Conservation (phyloP, 139 green algal genomes). For the Auxenochlorella pyrenoidosa region DNA sequence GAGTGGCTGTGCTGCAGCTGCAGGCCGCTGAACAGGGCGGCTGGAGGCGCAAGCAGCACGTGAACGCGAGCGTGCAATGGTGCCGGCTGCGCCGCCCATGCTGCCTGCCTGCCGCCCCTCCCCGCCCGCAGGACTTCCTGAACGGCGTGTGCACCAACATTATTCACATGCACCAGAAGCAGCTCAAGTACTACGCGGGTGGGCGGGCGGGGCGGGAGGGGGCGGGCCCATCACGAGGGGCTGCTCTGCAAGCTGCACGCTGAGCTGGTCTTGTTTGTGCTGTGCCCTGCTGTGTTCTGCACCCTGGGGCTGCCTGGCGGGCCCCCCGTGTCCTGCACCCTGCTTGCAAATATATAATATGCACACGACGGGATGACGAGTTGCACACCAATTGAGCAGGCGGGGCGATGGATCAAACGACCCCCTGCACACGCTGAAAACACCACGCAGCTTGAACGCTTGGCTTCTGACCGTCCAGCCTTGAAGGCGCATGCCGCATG, state of each 20-base stretch:
- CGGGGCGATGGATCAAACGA: constrained; percentile 44
- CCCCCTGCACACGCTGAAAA: constrained; percentile 37
- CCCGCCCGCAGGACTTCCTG: constrained; percentile 87
- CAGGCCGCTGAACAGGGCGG: not conserved
- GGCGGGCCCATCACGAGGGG: too few relatives aligned
- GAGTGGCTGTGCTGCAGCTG: too few relatives aligned
- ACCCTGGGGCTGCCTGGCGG: not conserved
- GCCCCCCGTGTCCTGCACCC: not conserved
- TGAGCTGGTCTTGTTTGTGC: not conserved
- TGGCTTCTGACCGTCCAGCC: constrained; percentile 45
- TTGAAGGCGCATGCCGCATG: too few relatives aligned
- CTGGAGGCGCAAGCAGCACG: not conserved
- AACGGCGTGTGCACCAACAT: constrained; percentile 99
- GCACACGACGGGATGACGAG: constrained; percentile 35
- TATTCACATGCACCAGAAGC: constrained; percentile 92
- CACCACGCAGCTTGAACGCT: constrained; percentile 49
- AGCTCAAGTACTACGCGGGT: constrained; percentile 92
- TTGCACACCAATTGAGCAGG: constrained; percentile 21
- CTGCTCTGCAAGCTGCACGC: too few relatives aligned
- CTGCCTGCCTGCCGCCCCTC: too few relatives aligned
- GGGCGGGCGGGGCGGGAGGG: constrained; percentile 20
- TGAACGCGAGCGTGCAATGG: not conserved
- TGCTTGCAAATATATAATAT: not conserved
- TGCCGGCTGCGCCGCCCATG: not conserved
- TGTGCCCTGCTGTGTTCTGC: not conserved